A percentile compares a stretch with the other conserved stretches of the same genome.
Evolutionary conservation across 2,329 filamentous ascomycete genomes (phyloP).

Genomic region (Saccharata proteae): DNA sequence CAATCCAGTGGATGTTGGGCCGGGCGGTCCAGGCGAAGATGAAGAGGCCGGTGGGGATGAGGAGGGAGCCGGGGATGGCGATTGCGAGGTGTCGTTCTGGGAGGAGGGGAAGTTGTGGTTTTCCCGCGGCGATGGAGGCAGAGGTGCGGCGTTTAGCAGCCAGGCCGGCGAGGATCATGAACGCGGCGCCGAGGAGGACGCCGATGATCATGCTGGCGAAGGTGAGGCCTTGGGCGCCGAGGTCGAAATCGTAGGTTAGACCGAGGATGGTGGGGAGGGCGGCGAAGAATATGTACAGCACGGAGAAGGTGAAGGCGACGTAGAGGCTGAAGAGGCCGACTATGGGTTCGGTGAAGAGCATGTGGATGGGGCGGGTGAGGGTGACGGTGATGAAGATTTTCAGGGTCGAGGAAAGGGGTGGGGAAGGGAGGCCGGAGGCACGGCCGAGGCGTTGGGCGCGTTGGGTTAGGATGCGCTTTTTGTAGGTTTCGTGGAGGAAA

Average conservation of each 20-base stretch:
- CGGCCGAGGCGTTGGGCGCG: conserved; percentile 18
- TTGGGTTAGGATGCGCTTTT: conserved; percentile 31
- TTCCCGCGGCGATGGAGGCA: not conserved
- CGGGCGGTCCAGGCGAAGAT: conserved; percentile 28
- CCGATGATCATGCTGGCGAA: conserved; percentile 15
- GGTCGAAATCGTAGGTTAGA: conserved; percentile 11
- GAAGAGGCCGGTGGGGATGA: conserved; percentile 22
- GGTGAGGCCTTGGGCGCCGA: conserved; percentile 10
- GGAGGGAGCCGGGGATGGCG: conserved; percentile 23
- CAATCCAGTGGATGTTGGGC: conserved; percentile 24
- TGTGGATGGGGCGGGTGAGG: conserved; percentile 39
- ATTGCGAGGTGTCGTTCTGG: conserved; percentile 23
- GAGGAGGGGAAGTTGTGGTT: conserved; percentile 1
- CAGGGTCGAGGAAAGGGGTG: conserved; percentile 11
- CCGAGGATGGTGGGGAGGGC: conserved; percentile 15
- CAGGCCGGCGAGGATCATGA: conserved; percentile 17
- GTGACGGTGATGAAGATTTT: conserved; percentile 25
- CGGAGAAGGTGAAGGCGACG: conserved; percentile 15
- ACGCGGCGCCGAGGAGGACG: conserved; percentile 9
- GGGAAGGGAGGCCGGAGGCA: conserved; percentile 3
- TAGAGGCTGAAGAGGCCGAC: conserved; percentile 13
- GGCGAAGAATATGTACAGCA: conserved; percentile 17
- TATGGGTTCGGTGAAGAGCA: conserved; percentile 17
- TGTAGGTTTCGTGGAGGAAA: conserved; percentile 40
- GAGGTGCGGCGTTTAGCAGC: conserved; percentile 11